These are phyloP conservation scores for Fusarium piperis DNA, from an alignment of 2,329 filamentous ascomycete genomes.

Conservation along the genomic window DNA sequence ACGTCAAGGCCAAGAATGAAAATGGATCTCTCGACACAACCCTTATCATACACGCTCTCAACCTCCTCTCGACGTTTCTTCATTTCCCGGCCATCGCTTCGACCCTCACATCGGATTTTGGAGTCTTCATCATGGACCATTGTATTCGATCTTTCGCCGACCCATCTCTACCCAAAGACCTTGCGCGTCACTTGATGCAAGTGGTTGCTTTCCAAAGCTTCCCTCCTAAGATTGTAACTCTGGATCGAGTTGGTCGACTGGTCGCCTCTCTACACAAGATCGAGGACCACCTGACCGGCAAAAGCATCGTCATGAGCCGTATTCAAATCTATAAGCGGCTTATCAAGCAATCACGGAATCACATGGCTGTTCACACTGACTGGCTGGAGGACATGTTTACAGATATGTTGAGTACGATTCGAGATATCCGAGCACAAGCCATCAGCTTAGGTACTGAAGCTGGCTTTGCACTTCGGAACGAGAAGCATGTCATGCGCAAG, in stretches of 20 bases:
- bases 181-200: constrained; percentile 82
- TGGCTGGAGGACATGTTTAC: constrained; percentile 88
- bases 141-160: constrained; percentile 80
- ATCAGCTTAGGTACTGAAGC: constrained; percentile 79
- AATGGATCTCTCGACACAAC: constrained; percentile 70
- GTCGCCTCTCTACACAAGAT: constrained; percentile 77
- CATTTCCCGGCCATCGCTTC: constrained; percentile 77
- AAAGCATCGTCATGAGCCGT: constrained; percentile 81
- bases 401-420: constrained; percentile 81
- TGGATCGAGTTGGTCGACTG: constrained; percentile 74
- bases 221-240: constrained; percentile 75
- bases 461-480: constrained; percentile 74
- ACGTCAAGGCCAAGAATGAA: constrained; percentile 72
- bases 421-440: constrained; percentile 79
- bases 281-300: constrained; percentile 78
- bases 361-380: constrained; percentile 76
- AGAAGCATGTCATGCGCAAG: constrained; percentile 72
- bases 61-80: constrained; percentile 79
- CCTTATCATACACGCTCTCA: constrained; percentile 80
- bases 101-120: constrained; percentile 80
- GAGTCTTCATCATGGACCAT: constrained; percentile 81
- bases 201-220: constrained; percentile 86
- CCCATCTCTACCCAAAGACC: constrained; percentile 74
- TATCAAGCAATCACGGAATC: constrained; percentile 72
- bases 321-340: constrained; percentile 83